A percentile compares a stretch with the other conserved stretches of the same genome.
These are phyloP conservation scores for Penicillium sp. DNA, from an alignment of 2,329 filamentous ascomycete genomes.

Conservation along the genomic window DNA sequence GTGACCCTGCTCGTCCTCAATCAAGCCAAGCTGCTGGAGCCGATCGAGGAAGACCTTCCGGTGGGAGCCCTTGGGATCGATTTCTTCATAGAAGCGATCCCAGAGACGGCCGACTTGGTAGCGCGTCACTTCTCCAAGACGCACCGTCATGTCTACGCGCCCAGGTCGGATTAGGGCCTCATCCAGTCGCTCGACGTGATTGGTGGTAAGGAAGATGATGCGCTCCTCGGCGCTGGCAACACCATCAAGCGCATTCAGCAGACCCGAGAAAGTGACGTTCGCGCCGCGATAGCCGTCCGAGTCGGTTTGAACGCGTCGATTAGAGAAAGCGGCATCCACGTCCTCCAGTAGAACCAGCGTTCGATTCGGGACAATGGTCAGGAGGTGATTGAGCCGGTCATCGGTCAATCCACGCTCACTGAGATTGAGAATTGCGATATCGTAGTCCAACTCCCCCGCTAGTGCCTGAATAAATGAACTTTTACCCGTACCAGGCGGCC, in stretches of 20 bases:
- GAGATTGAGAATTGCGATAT: conserved; percentile 88
- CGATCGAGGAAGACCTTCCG: conserved; percentile 70
- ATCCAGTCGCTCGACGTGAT: conserved; percentile 87
- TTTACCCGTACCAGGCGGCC: conserved; percentile 88
- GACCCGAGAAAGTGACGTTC: conserved; percentile 89
- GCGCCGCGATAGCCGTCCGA: conserved; percentile 82
- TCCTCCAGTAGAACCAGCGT: conserved; percentile 86
- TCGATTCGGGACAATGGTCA: conserved; percentile 80
- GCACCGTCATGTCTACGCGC: conserved; percentile 88
- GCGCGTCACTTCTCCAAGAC: conserved; percentile 82
- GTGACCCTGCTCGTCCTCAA: conserved; percentile 58
- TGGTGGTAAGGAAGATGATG: conserved; percentile 91
- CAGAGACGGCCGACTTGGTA: conserved; percentile 86
- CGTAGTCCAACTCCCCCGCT: conserved; percentile 88
- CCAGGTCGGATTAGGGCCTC: conserved; percentile 88
- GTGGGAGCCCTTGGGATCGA: conserved; percentile 65
- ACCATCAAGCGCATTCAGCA: conserved; percentile 84
- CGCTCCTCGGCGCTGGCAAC: conserved; percentile 94
- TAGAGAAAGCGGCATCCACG: conserved; percentile 86
- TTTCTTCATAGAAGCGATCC: conserved; percentile 90
- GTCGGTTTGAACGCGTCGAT: conserved; percentile 70
- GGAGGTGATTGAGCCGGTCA: conserved; percentile 79
- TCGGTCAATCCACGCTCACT: conserved; percentile 88
- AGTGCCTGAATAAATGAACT: conserved; percentile 95
- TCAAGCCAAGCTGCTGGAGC: conserved; percentile 69